Conservation (phyloP, 495 filamentous ascomycete species). For the Tirmania nivea region DNA sequence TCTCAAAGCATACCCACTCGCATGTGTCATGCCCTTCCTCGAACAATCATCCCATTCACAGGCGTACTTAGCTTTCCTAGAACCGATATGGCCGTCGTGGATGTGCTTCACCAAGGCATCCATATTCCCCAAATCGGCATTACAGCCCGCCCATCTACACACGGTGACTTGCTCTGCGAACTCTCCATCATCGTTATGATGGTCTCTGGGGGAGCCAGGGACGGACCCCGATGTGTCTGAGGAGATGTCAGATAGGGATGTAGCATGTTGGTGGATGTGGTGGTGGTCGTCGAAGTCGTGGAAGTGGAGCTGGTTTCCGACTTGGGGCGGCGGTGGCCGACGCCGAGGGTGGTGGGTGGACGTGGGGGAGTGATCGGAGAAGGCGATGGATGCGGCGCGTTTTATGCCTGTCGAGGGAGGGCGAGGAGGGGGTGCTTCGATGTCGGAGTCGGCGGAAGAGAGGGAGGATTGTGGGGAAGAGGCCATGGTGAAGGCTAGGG, state of each 20-base stretch:
- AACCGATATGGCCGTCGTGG: constrained; percentile 78
- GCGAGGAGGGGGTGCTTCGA: constrained; percentile 8
- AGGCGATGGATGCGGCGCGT: constrained; percentile 12
- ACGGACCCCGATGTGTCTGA: constrained; percentile 73
- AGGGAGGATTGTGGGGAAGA: constrained; percentile 15
- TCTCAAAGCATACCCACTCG: constrained; percentile 81
- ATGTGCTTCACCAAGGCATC: constrained; percentile 83
- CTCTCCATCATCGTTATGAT: constrained; percentile 59
- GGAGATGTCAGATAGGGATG: constrained; percentile 38
- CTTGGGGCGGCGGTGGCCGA: neutral
- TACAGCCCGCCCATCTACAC: constrained; percentile 78
- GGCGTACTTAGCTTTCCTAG: constrained; percentile 51
- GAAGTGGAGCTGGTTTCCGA: neutral
- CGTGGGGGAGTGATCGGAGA: constrained; percentile 12
- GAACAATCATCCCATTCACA: constrained; percentile 87
- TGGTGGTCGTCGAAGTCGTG: neutral
- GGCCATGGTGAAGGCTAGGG: neutral
- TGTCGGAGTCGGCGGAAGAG: constrained; percentile 8
- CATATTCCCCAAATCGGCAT: constrained; percentile 68
- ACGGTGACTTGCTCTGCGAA: constrained; percentile 67
- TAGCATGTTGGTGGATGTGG: neutral
- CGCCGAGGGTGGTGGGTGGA: constrained; percentile 6
- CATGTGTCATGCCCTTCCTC: constrained; percentile 72
- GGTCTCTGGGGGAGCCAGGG: constrained; percentile 43
- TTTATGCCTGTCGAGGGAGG: constrained; percentile 8